A percentile compares a stretch with the other conserved stretches of the same genome.
These are phyloP conservation scores for Candida chauliodis DNA, from an alignment of 805 yeast genomes.

Conservation along the genomic window DNA sequence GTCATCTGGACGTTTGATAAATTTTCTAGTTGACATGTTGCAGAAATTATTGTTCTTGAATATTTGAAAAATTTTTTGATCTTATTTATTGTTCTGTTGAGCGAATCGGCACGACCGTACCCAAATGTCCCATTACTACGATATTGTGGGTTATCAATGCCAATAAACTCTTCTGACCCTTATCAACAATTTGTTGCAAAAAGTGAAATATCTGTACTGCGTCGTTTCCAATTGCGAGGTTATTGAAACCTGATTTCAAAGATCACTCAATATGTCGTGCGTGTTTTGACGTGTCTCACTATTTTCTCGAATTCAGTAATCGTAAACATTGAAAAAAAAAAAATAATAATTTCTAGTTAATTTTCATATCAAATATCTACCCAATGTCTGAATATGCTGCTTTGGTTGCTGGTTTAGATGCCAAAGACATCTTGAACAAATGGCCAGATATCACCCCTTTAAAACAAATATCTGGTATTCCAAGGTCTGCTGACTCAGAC, in stretches of 20 bases:
- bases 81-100: conserved; percentile 4
- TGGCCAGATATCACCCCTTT: conserved; percentile 73
- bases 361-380: neutral
- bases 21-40: conserved; percentile 25
- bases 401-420: conserved; percentile 50
- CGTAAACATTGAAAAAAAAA: neutral
- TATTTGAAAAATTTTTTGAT: conserved; percentile 3
- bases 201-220: too few species aligned
- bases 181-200: too few species aligned
- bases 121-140: neutral
- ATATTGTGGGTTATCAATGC: too few species aligned
- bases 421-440: conserved; percentile 47
- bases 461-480: conserved; percentile 55
- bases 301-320: too few species aligned
- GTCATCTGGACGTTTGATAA: conserved; percentile 74
- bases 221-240: too few species aligned
- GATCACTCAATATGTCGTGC: too few species aligned
- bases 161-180: too few species aligned
- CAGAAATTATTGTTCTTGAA: neutral
- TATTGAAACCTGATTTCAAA: too few species aligned
- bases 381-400: conserved; percentile 14
- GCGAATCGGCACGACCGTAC: neutral
- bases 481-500: conserved; percentile 40
- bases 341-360: neutral
- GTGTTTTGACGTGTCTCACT: too few species aligned